These are phyloP conservation scores for Tetraselmis chui DNA, from an alignment of 139 green algal genomes.

Conservation along the genomic window DNA sequence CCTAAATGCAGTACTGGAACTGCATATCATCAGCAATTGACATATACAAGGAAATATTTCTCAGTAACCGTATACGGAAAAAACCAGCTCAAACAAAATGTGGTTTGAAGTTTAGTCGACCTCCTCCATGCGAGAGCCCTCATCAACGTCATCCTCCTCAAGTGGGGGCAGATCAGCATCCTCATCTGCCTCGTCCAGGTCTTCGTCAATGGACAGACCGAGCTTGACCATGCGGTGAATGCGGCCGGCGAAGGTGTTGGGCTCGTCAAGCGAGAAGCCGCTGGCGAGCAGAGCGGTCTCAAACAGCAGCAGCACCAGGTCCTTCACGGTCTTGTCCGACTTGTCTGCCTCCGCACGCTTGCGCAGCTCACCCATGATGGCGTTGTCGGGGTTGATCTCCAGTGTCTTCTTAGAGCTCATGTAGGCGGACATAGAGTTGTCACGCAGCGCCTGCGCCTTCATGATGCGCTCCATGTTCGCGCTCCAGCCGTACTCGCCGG, in stretches of 20 bases:
- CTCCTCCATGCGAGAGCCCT: conserved; percentile 97
- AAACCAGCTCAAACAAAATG: no score
- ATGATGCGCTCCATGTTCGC: conserved; percentile 99
- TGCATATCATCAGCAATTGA: no score
- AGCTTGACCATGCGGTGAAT: conserved; percentile 99
- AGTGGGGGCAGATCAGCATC: conserved; percentile 87
- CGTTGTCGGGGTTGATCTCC: conserved; percentile 98
- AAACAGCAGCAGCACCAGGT: conserved; percentile 96
- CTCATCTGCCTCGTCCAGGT: conserved; percentile 44
- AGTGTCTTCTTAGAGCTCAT: conserved; percentile 99
- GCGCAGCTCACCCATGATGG: conserved; percentile 90
- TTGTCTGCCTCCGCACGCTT: conserved; percentile 89
- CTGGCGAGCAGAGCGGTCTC: conserved; percentile 95
- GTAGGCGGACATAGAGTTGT: conserved; percentile 94
- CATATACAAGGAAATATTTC: no score
- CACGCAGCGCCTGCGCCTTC: conserved; percentile 94
- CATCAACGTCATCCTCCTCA: conserved; percentile 83
- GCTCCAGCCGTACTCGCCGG: conserved; percentile 98
- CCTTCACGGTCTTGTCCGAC: conserved; percentile 98
- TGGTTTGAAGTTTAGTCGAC: conserved; percentile 86
- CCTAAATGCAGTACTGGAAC: no score
- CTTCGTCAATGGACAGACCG: conserved; percentile 95
- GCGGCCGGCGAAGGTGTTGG: conserved; percentile 89
- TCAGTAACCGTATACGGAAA: no score
- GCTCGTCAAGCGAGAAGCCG: conserved; percentile 97